A percentile compares a stretch with the other conserved stretches of the same genome.
These are phyloP conservation scores for Physaria fendleri DNA, from an alignment of 345 rosid species.

Conservation along the genomic window DNA sequence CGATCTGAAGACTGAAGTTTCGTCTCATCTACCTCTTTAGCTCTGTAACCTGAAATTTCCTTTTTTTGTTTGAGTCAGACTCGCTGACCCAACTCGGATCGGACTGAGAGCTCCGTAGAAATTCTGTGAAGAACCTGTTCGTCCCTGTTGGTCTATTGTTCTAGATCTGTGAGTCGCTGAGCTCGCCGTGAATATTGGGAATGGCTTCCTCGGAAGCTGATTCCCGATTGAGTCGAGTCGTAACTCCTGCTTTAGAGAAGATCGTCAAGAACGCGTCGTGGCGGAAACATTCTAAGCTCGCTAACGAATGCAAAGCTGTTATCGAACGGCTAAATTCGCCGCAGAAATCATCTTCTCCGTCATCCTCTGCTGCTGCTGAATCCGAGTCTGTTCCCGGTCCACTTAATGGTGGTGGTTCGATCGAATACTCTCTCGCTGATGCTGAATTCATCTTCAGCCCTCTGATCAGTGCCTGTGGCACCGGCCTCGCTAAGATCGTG, in stretches of 20 bases:
- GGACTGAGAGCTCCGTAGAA: slow-evolving; percentile 14
- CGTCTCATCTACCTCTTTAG: slow-evolving; percentile 17
- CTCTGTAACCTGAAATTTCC: slow-evolving; percentile 16
- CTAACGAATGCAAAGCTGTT: slow-evolving; percentile 85
- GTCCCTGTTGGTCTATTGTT: background rate
- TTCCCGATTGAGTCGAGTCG: slow-evolving; percentile 79
- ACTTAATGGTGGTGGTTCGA: slow-evolving; percentile 66
- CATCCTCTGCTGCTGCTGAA: slow-evolving; percentile 10
- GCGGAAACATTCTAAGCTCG: slow-evolving; percentile 93
- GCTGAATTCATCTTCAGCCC: slow-evolving; percentile 77
- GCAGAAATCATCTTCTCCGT: slow-evolving; percentile 28
- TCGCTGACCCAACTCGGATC: slow-evolving; percentile 26
- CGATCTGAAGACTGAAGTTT: slow-evolving; percentile 33
- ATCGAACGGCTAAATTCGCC: slow-evolving; percentile 53
- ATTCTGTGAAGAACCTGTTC: background rate
- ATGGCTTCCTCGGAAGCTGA: slow-evolving; percentile 99
- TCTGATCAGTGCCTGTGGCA: slow-evolving; percentile 67
- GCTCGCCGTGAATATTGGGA: slow-evolving; percentile 49
- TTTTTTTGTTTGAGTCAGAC: slow-evolving; percentile 15
- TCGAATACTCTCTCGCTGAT: slow-evolving; percentile 66
- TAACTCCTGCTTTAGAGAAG: slow-evolving; percentile 79
- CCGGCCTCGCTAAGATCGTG: slow-evolving; percentile 73
- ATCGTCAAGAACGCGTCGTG: slow-evolving; percentile 87
- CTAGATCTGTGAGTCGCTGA: slow-evolving; percentile 35
- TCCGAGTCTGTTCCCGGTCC: slow-evolving; percentile 56